A percentile compares a stretch with the other conserved stretches of the same genome.
Evolutionary conservation across 345 rosid genomes (phyloP).

Genomic region (Trapa bicornis): DNA sequence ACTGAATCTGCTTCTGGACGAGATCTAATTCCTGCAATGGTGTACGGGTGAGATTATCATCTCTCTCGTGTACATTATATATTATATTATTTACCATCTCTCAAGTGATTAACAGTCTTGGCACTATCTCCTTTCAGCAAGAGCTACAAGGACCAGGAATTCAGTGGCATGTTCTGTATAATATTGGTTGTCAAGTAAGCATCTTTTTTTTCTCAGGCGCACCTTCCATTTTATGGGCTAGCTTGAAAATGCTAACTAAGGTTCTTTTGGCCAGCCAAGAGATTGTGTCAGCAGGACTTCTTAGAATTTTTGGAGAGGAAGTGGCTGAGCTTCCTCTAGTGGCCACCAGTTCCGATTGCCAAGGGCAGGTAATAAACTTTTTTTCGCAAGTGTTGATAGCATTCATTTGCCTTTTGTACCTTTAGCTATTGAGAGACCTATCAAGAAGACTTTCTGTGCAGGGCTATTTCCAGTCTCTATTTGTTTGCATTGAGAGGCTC

Average conservation of each 20-base stretch:
- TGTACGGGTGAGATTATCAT: conserved; percentile 25
- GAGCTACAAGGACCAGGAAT: conserved; percentile 52
- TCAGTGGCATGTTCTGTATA: conserved; percentile 78
- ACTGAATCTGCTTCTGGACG: conserved; percentile 39
- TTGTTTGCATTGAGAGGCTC: conserved; percentile 61
- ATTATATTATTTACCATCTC: neutral
- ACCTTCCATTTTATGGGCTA: neutral
- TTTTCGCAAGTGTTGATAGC: neutral
- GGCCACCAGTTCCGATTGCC: conserved; percentile 54
- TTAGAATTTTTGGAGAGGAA: conserved; percentile 71
- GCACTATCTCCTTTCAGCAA: conserved; percentile 22
- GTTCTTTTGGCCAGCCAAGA: conserved; percentile 44
- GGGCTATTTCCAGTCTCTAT: conserved; percentile 85
- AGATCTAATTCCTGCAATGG: conserved; percentile 82
- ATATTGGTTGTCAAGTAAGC: conserved; percentile 74
- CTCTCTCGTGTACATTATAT: too few species aligned
- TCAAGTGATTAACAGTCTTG: neutral
- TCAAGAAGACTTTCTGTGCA: conserved; percentile 15
- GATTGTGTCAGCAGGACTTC: conserved; percentile 64
- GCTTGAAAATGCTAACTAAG: conserved; percentile 6
- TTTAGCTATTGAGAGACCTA: neutral
- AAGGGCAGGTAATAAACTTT: conserved; percentile 50
- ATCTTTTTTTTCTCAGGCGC: neutral
- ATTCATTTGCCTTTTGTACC: neutral
- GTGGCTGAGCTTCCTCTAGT: conserved; percentile 89